Percentiles rank a stretch among this genome's conserved stretches.
Evolutionary conservation across 139 green algal species (phyloP).

Genomic region (Nannochloris sp.): DNA sequence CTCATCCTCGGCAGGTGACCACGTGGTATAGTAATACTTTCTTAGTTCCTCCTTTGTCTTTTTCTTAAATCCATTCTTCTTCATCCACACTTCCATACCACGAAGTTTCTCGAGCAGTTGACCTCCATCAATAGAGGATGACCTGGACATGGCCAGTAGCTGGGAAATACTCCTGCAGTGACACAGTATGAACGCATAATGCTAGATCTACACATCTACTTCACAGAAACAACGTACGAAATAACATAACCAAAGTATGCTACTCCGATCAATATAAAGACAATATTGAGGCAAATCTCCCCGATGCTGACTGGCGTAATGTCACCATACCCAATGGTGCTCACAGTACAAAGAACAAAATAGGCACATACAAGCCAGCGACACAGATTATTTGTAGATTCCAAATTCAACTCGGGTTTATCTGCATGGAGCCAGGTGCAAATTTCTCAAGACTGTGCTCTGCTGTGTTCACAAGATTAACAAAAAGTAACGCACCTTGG

Average conservation of each 20-base stretch:
- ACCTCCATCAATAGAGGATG: neutral
- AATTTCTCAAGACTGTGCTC: too few relatives aligned
- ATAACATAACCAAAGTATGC: slow-evolving; percentile 25
- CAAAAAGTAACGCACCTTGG: too few relatives aligned
- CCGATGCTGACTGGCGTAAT: neutral
- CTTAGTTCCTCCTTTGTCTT: slow-evolving; percentile 7
- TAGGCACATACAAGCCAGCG: slow-evolving; percentile 21
- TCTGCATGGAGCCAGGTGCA: neutral
- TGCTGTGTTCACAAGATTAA: too few relatives aligned
- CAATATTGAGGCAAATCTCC: neutral
- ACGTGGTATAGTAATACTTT: slow-evolving; percentile 1
- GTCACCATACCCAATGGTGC: slow-evolving; percentile 23
- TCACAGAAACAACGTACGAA: neutral
- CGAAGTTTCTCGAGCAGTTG: neutral
- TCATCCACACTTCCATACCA: slow-evolving; percentile 9
- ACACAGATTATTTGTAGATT: neutral
- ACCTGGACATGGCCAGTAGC: neutral
- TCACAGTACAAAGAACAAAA: slow-evolving; percentile 12
- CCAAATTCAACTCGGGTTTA: slow-evolving; percentile 7
- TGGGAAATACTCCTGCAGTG: neutral
- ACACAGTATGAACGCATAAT: too few relatives aligned
- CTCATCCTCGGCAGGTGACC: neutral
- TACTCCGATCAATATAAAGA: slow-evolving; percentile 1
- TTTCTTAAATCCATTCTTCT: neutral
- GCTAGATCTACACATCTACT: too few relatives aligned